Evolutionary conservation across 2,329 filamentous ascomycete genomes (phyloP).

Genomic region (Aureobasidium lini): DNA sequence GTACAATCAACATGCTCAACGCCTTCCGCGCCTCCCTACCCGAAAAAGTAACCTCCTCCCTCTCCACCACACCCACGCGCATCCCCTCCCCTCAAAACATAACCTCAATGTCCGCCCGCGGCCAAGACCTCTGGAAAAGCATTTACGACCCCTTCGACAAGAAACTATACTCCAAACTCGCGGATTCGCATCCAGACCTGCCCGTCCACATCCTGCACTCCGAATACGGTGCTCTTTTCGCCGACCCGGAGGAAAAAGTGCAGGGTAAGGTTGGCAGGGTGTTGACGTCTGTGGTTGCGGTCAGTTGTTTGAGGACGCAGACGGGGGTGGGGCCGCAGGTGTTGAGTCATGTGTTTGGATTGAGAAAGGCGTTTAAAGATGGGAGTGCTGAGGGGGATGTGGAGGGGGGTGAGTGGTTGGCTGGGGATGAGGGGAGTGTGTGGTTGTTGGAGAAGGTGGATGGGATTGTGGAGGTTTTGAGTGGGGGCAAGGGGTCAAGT

Average conservation of each 20-base stretch:
- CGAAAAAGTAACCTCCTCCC: slow-evolving; percentile 41
- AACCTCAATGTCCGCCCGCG: slow-evolving; percentile 48
- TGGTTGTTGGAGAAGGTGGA: slow-evolving; percentile 59
- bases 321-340: slow-evolving; percentile 79
- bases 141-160: slow-evolving; percentile 68
- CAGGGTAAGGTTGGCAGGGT: slow-evolving; percentile 57
- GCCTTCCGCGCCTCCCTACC: slow-evolving; percentile 61
- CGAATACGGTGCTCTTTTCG: slow-evolving; percentile 67
- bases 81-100: slow-evolving; percentile 39
- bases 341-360: slow-evolving; percentile 69
- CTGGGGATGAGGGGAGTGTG: slow-evolving; percentile 55
- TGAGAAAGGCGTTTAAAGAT: slow-evolving; percentile 68
- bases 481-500: slow-evolving; percentile 42
- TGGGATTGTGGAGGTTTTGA: slow-evolving; percentile 46
- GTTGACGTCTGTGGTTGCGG: slow-evolving; percentile 64
- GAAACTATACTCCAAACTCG: slow-evolving; percentile 65
- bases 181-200: slow-evolving; percentile 69
- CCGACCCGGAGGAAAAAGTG: slow-evolving; percentile 50
- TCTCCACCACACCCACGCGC: slow-evolving; percentile 54
- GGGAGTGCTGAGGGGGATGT: slow-evolving; percentile 46
- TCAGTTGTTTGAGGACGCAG: slow-evolving; percentile 69
- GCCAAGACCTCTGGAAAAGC: slow-evolving; percentile 62
- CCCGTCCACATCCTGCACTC: slow-evolving; percentile 70
- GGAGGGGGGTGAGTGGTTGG: slow-evolving; percentile 57
- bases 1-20: slow-evolving; percentile 74